phyloP scores from a whole-genome alignment of 768 basidiomycete species.

The Serendipita sp. region DNA sequence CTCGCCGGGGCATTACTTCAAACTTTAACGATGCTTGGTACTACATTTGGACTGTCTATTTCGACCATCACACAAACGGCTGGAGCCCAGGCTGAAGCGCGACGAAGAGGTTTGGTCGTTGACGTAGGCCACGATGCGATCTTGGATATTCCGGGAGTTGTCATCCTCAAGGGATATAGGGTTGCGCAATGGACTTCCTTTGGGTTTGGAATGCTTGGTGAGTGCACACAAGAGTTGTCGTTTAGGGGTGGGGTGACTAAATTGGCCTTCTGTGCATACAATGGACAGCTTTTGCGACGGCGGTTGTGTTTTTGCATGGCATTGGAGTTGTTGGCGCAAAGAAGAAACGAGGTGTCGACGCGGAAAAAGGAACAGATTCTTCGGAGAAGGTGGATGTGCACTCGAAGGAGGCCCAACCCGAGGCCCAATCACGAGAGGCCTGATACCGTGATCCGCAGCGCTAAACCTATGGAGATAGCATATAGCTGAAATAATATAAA shows the following conservation, averaged over 20 bases:
- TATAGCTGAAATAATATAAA: no score
- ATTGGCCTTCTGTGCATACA: not conserved
- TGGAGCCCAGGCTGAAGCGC: conserved; percentile 25
- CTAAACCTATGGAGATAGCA: no score
- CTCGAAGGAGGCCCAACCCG: no score
- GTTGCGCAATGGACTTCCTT: conserved; percentile 52
- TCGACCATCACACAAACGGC: conserved; percentile 56
- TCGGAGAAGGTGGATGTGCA: not conserved
- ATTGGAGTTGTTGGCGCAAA: conserved; percentile 12
- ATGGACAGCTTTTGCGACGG: not conserved
- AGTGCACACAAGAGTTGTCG: conserved; percentile 13
- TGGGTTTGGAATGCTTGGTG: conserved; percentile 46
- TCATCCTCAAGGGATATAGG: conserved; percentile 38
- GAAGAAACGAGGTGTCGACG: not conserved
- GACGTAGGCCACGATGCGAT: conserved; percentile 16
- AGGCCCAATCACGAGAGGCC: no score
- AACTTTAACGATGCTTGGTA: conserved; percentile 57
- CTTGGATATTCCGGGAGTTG: conserved; percentile 21
- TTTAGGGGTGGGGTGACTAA: not conserved
- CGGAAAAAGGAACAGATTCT: not conserved
- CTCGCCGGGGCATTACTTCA: conserved; percentile 63
- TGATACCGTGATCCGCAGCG: no score
- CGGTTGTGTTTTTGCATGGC: conserved; percentile 11
- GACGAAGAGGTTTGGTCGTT: conserved; percentile 19
- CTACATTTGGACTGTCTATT: conserved; percentile 52